Conservation (phyloP, 192 early-diverging fungal genomes). For the Lobosporangium transversale region DNA sequence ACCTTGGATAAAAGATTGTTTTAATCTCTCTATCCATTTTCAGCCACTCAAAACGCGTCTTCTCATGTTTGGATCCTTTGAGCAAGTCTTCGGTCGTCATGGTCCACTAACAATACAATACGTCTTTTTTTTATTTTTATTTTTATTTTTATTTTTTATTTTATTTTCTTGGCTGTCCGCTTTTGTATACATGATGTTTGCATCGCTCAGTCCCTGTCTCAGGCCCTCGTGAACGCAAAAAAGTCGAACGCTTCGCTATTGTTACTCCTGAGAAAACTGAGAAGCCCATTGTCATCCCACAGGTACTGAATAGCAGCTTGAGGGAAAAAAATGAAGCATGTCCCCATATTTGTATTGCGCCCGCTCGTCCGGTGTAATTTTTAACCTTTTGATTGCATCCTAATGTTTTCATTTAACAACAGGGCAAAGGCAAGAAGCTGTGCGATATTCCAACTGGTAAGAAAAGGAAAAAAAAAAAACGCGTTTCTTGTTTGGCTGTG, state of each 20-base stretch:
- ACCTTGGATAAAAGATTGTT: too few relatives aligned
- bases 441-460: constrained; percentile 31
- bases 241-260: constrained; percentile 19
- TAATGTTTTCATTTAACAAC: background rate
- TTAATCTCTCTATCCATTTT: too few relatives aligned
- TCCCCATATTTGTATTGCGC: background rate
- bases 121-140: background rate
- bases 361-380: background rate
- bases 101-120: too few relatives aligned
- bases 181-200: background rate
- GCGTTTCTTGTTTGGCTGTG: too few relatives aligned
- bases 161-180: background rate
- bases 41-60: too few relatives aligned
- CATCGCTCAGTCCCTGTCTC: constrained; percentile 20
- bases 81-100: too few relatives aligned
- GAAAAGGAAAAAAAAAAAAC: too few relatives aligned
- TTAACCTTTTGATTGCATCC: background rate
- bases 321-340: background rate
- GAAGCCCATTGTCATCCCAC: constrained; percentile 22
- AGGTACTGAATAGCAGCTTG: constrained; percentile 9
- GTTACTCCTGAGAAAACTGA: constrained; percentile 10
- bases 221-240: constrained; percentile 31
- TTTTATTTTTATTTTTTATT: background rate
- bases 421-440: constrained; percentile 28
- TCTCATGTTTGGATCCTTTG: too few relatives aligned